Evolutionary conservation across 1,139 yeast species (phyloP), one percentile per base, ranked within the genome.

Genomic region (Maudiozyma humilis): DNA sequence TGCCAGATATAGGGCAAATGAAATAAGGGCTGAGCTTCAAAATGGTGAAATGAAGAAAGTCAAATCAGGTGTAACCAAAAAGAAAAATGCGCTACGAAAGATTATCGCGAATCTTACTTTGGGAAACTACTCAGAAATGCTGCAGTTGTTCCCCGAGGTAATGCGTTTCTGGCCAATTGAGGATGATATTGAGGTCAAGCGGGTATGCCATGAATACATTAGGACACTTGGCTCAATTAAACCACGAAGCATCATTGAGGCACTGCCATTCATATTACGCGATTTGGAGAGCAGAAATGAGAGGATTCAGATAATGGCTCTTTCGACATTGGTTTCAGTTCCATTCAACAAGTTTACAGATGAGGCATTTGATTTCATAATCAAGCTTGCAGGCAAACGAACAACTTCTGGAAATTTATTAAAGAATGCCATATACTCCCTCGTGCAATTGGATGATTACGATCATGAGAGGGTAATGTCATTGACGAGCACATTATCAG

Each of bases 31-130:
- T 1, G 71, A 67, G 44, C 46, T 67, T 17, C 63, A 64, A 27
- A 55, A 52, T 32, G 51, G 56, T 4, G 68, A 65, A n/a, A 55
- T 56, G 43, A 67, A 65, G 54, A 62, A 57, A 45, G 49, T 56
- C 16, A 59, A 58, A 43, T 39, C 49, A 12, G 55, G 51, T 43
- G 54, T 53, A 4, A 49, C 69, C 65, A 61, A 71, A 47, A 69
- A 80, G 56, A 80, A 78, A 59, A 66, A 73, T 18, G 79, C 87
- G 0, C 67, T 91, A 52, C 82, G 81, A 62, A 84, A 84, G 59
- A 74, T 87, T 27, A 72, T 88, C 6, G 94, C 95, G 38, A 89
- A 88, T 61, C 73, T 87, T 64, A 82, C 93, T 4, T 71, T 88
- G 66, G 88, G 88, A 46, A 87, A 87, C 59, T 51, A 51, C 36